Evolutionary conservation across 176 grass and related monocot species (phyloP), one percentile per base, ranked within the genome.

Genomic region (Saccharum spontaneum): DNA sequence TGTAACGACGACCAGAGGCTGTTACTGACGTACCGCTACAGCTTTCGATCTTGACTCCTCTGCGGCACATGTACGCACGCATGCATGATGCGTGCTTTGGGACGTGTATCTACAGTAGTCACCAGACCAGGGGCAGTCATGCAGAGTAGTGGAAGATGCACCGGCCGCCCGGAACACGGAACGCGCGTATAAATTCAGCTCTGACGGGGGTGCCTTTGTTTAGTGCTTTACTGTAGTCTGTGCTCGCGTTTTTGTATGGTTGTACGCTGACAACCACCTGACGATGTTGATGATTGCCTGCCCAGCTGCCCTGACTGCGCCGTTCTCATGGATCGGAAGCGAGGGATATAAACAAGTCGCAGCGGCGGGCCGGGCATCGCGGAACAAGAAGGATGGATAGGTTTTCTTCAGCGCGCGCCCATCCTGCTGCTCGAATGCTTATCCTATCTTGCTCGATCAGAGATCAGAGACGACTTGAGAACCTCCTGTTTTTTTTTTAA

Each of bases 1-100:
- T 17, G 43, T 34, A 44, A 38, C 49, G 49, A 80, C 22, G 68
- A 26, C 61, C 68, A 34, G 44, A 41, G 8, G 34, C 45, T 82
- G 36, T 75, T 81, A 10, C 20, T 50, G 78, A 31, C 33, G 4
- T 23, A 9, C 22, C 3, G 43, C 78, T 59, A 71, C 79, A 82
- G 80, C 26, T 36, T 50, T 74, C 9, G 68, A 22, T 9, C 33
- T 54, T 89, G 63, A 71, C 77, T 89, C 28, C 77, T 24, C 76
- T 12, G 59, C 64, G 18, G 45, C 75, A 59, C 50, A 71, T 71
- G 6, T 6, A 54, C 2, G 17, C 6, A 28, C 28, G 28, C 28
- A 77, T 82, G 79, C 79, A 60, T 62, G 75, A 75, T 54, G 83
- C 83, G 0, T 62, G 79, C 79, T 17, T 89, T 77, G 88, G 88